These are phyloP conservation scores for Plenodomus biglobosus DNA, from an alignment of 2,329 filamentous ascomycete genomes.

Conservation along the genomic window DNA sequence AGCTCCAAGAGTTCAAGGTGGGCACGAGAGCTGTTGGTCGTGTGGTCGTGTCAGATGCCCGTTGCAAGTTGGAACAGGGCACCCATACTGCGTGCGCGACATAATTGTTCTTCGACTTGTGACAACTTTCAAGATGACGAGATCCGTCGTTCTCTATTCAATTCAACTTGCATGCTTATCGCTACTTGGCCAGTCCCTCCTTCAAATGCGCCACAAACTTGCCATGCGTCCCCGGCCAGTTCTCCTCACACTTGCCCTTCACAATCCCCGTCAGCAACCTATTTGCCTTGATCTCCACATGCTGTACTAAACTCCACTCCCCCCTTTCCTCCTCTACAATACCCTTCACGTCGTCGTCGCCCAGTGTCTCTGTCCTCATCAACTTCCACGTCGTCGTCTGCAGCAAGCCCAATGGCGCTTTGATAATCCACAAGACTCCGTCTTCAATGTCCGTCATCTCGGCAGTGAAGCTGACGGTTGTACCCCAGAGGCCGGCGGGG, in stretches of 20 bases:
- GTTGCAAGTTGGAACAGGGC: not conserved
- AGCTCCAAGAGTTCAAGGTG: no score
- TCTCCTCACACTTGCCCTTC: conserved; percentile 42
- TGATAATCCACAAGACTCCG: conserved; percentile 40
- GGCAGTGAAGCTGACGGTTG: conserved; percentile 39
- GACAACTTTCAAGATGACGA: no score
- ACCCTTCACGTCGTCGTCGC: conserved; percentile 8
- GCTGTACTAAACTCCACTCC: conserved; percentile 41
- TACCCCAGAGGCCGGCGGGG: conserved; percentile 41
- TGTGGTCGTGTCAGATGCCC: no score
- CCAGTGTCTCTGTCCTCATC: conserved; percentile 21
- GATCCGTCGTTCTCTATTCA: no score
- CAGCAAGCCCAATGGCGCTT: conserved; percentile 39
- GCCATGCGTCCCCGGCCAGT: conserved; percentile 38
- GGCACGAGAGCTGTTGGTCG: no score
- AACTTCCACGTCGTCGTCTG: conserved; percentile 39
- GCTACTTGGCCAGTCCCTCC: not conserved
- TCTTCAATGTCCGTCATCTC: conserved; percentile 39
- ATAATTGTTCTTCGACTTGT: no score
- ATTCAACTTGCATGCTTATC: no score
- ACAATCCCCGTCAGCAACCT: conserved; percentile 40
- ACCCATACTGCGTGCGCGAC: not conserved
- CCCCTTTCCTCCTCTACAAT: conserved; percentile 14
- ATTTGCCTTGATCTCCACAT: conserved; percentile 41
- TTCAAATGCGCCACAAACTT: conserved; percentile 32